Evolutionary conservation across 148 eudicot genomes (phyloP), one percentile per base, ranked within the genome.

Genomic region (Dianthus caryophyllus): DNA sequence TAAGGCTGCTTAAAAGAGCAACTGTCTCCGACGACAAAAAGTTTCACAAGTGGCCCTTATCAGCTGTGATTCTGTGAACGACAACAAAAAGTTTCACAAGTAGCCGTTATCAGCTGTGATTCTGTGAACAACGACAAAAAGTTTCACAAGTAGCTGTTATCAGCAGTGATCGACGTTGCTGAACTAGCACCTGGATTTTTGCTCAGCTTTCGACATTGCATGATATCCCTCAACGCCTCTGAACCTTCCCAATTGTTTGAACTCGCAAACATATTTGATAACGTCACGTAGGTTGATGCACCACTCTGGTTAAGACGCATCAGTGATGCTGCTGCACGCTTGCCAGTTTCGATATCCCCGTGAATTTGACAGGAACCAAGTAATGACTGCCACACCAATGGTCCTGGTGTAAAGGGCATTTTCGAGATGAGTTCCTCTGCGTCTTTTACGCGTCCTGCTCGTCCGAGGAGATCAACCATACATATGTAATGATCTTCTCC

Each of bases 401-500:
- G 56, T 38, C 86, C 79, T 2, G 88, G 80, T 54, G 64, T 39
- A 16, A 80, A 69, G 30, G 89, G 89, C 88, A 87, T 89, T 53
- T 69, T 68, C 26, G 62, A 38, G 61, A 89, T 87, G 26, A 87
- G 73, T n/a, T 80, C 82, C 68, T 84, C 86, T 4, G 92, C 96
- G 77, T 84, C 92, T 71, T 66, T 59, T 24, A 83, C 52, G 25
- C 71, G 80, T 9, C 96, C 92, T 11, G 76, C 77, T 50, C 89
- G 73, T 3, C 92, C 96, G 29, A 89, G 80, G 43, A 89, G 78
- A 78, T 85, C 83, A 26, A 84, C 88, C 91, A 89, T 84, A 58
- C 96, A 89, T 9, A 77, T 80, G 63, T 83, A 89, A 61, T 89
- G 96, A 71, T 87, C 91, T 70, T 83, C 88, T 51, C 81, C 76